Evolutionary conservation across 768 basidiomycete genomes (phyloP), one percentile per base, ranked within the genome.

Genomic region (Boletus pseudo-olivaceus): DNA sequence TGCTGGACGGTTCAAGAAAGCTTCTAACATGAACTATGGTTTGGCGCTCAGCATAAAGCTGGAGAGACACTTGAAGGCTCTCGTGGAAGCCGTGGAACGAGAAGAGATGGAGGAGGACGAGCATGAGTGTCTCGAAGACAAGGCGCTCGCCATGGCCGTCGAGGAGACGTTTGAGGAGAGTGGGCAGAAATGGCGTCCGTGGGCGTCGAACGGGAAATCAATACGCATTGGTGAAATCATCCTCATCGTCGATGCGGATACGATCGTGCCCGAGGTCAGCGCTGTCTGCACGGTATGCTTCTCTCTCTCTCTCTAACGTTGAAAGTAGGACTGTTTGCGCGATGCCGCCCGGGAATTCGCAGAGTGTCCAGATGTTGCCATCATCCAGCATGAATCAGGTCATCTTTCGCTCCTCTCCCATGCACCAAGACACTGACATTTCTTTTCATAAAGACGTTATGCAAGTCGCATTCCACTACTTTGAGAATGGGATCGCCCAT

Each of bases 401-500:
- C 0, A 4, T 33, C 40, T n/a, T 59, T 52, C 68, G 60, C 15
- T 27, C 47, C 9, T n/a, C 20, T 43, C 15, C 38, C 11, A 17
- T 6, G 35, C 9, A 50, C 8, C 37, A 8, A 14, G 17, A 40
- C 26, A 9, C 79, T 81, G 58, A 62, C 10, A 66, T 60, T 7
- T 0, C 3, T 7, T n/a, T 38, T 51, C 23, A 37, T 34, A 45
- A 30, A 82, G 89, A 91, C 62, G 91, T 94, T 57, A 92, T 94
- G 85, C 90, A 94, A 70, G 91, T 93, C 51, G 90, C 88, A 0
- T 74, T 84, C 66, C 85, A 93, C 65, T 94, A 88, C 73, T 94
- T 95, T 64, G 93, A 96, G 67, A 93, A 93, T 61, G 90, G 89
- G 27, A 90, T 95, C 58, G 83, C 93, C n/a, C 85, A 89, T 68